Conservation (phyloP, 768 basidiomycete species). For the Auricularia cornea region DNA sequence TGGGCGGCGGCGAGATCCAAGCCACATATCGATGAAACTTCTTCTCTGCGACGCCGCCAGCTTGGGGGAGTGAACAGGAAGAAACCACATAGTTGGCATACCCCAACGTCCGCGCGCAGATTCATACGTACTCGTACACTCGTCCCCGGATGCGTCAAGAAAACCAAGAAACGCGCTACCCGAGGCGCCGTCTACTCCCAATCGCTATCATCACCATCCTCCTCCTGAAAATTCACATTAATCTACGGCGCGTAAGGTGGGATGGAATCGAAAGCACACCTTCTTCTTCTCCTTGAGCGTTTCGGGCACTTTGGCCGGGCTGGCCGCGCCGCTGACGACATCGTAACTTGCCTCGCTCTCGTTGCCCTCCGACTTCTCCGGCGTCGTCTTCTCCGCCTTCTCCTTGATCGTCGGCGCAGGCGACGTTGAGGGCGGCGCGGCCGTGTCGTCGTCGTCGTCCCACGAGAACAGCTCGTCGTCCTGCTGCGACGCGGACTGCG, state of each 20-base stretch:
- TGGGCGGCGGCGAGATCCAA: no score
- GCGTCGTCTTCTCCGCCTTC: not conserved
- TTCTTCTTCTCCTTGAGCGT: constrained; percentile 32
- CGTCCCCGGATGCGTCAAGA: no score
- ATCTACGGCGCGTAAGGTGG: constrained; percentile 17
- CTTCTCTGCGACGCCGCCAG: no score
- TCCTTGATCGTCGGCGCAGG: constrained; percentile 3
- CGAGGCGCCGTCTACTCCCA: constrained; percentile 44
- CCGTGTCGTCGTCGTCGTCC: constrained; percentile 87
- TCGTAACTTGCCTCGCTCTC: constrained; percentile 59
- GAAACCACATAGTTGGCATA: no score
- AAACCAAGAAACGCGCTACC: not conserved
- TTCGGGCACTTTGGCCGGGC: constrained; percentile 26
- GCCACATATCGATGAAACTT: no score
- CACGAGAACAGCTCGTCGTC: constrained; percentile 86
- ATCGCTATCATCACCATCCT: constrained; percentile 45
- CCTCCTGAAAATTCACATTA: constrained; percentile 7
- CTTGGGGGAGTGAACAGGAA: no score
- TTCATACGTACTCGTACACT: no score
- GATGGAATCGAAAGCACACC: constrained; percentile 15
- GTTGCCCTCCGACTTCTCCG: not conserved
- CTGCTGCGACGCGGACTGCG: constrained; percentile 39
- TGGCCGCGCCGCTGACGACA: constrained; percentile 29
- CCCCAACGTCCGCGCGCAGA: no score
- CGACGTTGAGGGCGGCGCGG: constrained; percentile 2